Base-by-base conservation (phyloP, 2,329 filamentous ascomycete genomes). In the Exophiala aquamarina region DNA sequence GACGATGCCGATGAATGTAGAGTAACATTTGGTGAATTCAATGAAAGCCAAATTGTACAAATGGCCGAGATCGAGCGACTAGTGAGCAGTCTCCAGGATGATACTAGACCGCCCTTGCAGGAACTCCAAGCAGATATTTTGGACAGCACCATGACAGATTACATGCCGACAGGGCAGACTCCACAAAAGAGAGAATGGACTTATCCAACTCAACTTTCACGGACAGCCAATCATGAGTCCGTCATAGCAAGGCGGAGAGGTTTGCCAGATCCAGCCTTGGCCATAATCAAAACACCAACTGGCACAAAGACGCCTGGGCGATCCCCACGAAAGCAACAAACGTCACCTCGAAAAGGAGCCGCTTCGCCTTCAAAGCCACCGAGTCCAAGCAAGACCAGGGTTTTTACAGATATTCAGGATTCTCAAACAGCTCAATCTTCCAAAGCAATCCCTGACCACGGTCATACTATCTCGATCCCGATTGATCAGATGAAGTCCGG, bases 151-250 rank as follows among this genome's bases (percentile, higher is more conserved):
- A 75, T 97, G 42, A 77, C 83, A 43, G 90, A 96, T 63, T 97
- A 97, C 66, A 74, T 81, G 29, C 81, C 87, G 0, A 97, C 93
- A 0, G 92, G 93, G 41, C 77, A 86, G 37, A 97, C 93, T 1
- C 93, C 93, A 0, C 82, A 87, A 62, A 93, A 91, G 69, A 73
- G 77, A 21, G 76, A 82, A 42, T 98, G 97, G 67, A 76, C 81
- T n/a, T 95, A 89, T 61, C 87, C 89, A 0, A 86, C 80, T 1
- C 74, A 78, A 2, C 75, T 98, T 1, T 93, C 93, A 3, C 82
- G 84, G 19, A 97, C 93, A 1, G 79, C 82, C 60, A 61, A 70
- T 1, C 81, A 84, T 59, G 78, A 83, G 10, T 70, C 66, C 10
- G 69, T 86, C 20, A 69, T 83, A 10, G 73, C 78, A 15, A 69